Base-by-base conservation (phyloP, 2,329 filamentous ascomycete species). In the Neoascochyta sp. region DNA sequence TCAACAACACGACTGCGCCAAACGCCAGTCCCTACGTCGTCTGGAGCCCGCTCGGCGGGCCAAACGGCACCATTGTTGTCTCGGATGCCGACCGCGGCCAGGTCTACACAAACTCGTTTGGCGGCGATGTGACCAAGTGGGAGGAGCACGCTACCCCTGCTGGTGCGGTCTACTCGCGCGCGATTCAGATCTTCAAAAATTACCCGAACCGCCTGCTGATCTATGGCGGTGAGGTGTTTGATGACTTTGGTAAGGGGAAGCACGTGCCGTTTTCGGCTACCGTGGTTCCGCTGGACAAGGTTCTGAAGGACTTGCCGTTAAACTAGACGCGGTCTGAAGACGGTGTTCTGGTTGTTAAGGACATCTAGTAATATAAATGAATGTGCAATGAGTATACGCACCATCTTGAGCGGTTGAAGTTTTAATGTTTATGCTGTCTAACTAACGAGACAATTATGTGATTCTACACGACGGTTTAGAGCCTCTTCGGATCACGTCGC, bases 1-100 rank as follows among this genome's bases (percentile, higher is more conserved):
- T 47, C 12, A 44, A 43, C 16, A 45, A 47, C 25, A 26, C 14
- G 3, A 47, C 38, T 7, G 43, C 36, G 9, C 45, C 47, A 4
- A 50, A 47, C 20, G 45, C 43, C 3, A 36, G 30, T 11, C 47
- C 43, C 0, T 49, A 47, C 12, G 49, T 51, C 4, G 27, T 47
- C 20, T 53, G 50, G 50, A 47, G 30, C n/a, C 43, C 50, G 4
- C 7, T 43, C 1, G 45, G 47, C 6, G 50, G 50, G 3, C 33
- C 39, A 7, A 50, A 47, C 9, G 50, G 50, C 3, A 53, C 42
- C 0, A 49, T 47, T 12, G 28, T 48, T 3, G 47, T 49, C 12
- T 39, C 33, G 8, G 45, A 49, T 29, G 43, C 45, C 9, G 39
- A 47, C 24, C 24, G 33, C 8, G 19, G 27, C 3, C 44, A 43